Percentiles rank a stretch among this genome's conserved stretches.
Conservation (phyloP, 768 basidiomycete genomes). For the Clitopilus hobsonii region DNA sequence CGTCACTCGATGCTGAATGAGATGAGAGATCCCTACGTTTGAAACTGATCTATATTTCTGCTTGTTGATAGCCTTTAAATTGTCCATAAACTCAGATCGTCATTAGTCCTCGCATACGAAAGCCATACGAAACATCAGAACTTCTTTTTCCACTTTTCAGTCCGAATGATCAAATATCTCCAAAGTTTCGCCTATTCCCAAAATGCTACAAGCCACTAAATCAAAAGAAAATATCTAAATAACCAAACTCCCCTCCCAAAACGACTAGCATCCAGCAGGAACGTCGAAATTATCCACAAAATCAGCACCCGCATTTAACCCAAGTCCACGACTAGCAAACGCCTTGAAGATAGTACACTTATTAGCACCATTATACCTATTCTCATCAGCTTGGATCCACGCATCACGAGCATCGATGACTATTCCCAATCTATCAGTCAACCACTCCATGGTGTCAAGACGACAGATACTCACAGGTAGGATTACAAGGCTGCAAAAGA, state of each 20-base stretch:
- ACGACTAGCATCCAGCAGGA: conserved; percentile 21
- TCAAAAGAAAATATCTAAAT: background rate
- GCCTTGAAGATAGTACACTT: conserved; percentile 39
- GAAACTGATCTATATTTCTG: no score
- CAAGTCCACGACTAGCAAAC: conserved; percentile 50
- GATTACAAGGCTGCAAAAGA: conserved; percentile 44
- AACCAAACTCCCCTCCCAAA: background rate
- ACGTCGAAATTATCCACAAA: conserved; percentile 24
- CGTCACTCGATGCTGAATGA: no score
- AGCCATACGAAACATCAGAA: no score
- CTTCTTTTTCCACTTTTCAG: no score
- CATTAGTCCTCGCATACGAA: no score
- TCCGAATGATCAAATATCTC: no score
- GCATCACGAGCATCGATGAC: conserved; percentile 44
- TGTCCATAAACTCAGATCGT: no score
- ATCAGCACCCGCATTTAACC: conserved; percentile 22
- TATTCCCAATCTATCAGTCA: conserved; percentile 5
- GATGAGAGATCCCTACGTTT: no score
- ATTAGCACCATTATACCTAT: conserved; percentile 40
- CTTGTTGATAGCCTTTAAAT: no score
- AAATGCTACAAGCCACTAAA: no score
- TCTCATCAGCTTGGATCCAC: conserved; percentile 47
- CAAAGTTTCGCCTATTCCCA: no score
- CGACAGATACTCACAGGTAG: conserved; percentile 35
- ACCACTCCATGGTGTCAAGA: background rate